Evolutionary conservation across 2,329 filamentous ascomycete genomes (phyloP), one percentile per base, ranked within the genome.

Genomic region (Cercospora sesami): DNA sequence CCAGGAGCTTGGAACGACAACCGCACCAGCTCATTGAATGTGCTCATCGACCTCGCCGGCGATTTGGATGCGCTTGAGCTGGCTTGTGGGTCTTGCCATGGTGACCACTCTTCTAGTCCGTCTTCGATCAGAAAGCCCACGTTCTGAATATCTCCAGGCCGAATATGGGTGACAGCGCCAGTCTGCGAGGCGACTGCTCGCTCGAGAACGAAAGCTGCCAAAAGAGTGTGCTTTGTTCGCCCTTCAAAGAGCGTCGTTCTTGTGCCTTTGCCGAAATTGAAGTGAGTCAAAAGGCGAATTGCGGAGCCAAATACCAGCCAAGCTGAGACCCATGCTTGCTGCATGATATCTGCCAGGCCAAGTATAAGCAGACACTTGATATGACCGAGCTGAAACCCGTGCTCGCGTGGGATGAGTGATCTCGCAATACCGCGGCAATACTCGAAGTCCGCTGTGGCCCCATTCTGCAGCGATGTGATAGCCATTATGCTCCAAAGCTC

Each of bases 71-170:
- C 18, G 14, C 57, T 61, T 6, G 64, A 62, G 48, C 55, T 59
- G 12, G 67, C 51, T 21, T 60, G 62, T 26, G 76, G 75, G 61
- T 88, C 86, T 18, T 83, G 82, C 90, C 90, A 93, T 1, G 89
- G 87, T 71, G 90, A 87, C 90, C 90, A 92, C 79, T 92, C 90
- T 74, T 92, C 90, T 21, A 90, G 79, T 1, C 89, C 89, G 72
- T 91, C 88, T 76, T 91, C 89, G 28, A 86, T 83, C 2, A 90
- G 80, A 2, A 79, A 77, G 9, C 84, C 83, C 31, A 83, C 75
- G 42, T 78, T 77, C n/a, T 81, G 77, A 28, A 86, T 76, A 62
- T 87, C 84, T 14, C 81, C 80, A 9, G 78, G 75, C 65, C 79
- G 79, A 6, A 89, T 80, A 74, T 86, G 84, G 2, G 85, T 81